These are phyloP conservation scores for Ambispora gerdemannii DNA, from an alignment of 192 early-diverging fungal genomes.

Conservation along the genomic window DNA sequence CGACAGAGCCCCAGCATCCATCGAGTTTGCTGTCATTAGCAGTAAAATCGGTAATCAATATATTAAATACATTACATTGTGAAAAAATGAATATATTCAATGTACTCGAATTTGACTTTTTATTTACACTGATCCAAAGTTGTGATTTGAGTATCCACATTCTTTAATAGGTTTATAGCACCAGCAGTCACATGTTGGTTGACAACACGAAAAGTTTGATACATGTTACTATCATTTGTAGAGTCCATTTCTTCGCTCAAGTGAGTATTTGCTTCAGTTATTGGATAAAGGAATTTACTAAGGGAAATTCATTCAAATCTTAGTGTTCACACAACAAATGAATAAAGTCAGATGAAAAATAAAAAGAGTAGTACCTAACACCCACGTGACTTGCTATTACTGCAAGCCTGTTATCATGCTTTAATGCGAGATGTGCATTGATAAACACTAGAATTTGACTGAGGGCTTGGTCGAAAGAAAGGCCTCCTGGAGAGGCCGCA, in stretches of 20 bases:
- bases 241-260: constrained; percentile 33
- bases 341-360: not conserved
- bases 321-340: not conserved
- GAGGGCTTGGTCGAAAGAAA: constrained; percentile 65
- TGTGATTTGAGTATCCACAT: constrained; percentile 21
- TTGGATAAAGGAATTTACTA: constrained; percentile 59
- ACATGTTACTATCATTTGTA: constrained; percentile 50
- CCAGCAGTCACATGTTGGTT: constrained; percentile 49
- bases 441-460: constrained; percentile 82
- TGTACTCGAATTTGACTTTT: not conserved
- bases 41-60: constrained; percentile 24
- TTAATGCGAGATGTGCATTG: constrained; percentile 89
- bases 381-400: constrained; percentile 74
- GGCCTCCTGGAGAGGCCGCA: constrained; percentile 22
- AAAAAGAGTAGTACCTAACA: constrained; percentile 41
- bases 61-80: constrained; percentile 9
- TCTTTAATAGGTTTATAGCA: constrained; percentile 40
- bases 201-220: constrained; percentile 54
- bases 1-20: constrained; percentile 59
- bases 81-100: not conserved
- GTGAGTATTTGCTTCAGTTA: constrained; percentile 31
- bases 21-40: constrained; percentile 39
- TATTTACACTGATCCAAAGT: not conserved
- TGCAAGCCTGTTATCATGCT: constrained; percentile 84
- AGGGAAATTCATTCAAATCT: not conserved